Percentiles rank a stretch among this genome's conserved stretches.
These are phyloP conservation scores for Aspergillus bombycis DNA, from an alignment of 2,329 filamentous ascomycete species.

Conservation along the genomic window DNA sequence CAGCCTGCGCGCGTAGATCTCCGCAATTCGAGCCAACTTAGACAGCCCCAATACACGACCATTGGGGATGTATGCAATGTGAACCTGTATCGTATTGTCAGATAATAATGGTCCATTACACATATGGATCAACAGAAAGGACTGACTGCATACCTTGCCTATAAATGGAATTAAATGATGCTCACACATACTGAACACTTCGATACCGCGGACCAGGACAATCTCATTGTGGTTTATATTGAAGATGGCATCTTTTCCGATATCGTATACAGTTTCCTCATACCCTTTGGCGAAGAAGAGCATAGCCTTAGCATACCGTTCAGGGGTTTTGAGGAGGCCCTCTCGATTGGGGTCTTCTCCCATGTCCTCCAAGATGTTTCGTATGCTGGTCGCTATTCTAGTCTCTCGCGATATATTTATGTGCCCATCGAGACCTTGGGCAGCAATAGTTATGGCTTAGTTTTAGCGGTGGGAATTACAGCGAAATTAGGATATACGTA, in stretches of 20 bases:
- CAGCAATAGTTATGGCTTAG: not conserved
- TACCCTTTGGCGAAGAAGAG: conserved; percentile 93
- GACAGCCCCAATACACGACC: conserved; percentile 88
- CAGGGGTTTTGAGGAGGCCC: conserved; percentile 64
- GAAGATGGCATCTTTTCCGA: conserved; percentile 89
- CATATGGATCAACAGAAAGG: too few species aligned
- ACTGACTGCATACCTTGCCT: conserved; percentile 76
- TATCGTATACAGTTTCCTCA: conserved; percentile 81
- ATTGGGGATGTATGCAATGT: conserved; percentile 92
- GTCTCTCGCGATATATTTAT: not conserved
- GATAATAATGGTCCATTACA: not conserved
- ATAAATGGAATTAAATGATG: conserved; percentile 92
- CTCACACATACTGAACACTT: conserved; percentile 88
- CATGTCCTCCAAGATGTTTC: conserved; percentile 57
- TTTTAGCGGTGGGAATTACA: too few species aligned
- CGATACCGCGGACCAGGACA: conserved; percentile 93
- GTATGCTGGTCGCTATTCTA: not conserved
- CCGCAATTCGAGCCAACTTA: conserved; percentile 87
- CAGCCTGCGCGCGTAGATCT: conserved; percentile 87
- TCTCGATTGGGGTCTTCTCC: conserved; percentile 64
- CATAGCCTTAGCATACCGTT: conserved; percentile 88
- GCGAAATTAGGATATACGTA: not conserved
- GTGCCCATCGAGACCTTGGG: not conserved
- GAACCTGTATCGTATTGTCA: conserved; percentile 66
- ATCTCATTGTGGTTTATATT: conserved; percentile 92